These are phyloP conservation scores for Cryptococcus sp. DNA, from an alignment of 1,284 basidiomycete genomes.

Conservation along the genomic window DNA sequence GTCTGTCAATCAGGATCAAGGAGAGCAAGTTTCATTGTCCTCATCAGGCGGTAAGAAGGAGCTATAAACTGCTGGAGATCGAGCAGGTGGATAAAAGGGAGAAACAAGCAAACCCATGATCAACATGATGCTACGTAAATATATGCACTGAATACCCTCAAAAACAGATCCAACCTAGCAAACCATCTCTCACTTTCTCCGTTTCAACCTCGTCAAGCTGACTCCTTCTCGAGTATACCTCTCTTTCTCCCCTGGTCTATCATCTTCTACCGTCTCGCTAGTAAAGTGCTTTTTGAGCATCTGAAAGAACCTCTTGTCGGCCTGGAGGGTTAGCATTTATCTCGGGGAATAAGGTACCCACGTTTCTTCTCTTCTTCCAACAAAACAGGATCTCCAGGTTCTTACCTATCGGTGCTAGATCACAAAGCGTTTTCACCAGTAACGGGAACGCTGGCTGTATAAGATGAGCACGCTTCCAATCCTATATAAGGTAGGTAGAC, in stretches of 20 bases:
- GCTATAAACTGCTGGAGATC: neutral
- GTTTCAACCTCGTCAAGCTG: slow-evolving; percentile 31
- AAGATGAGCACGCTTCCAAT: neutral
- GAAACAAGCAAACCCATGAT: neutral
- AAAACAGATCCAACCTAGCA: neutral
- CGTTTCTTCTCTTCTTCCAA: slow-evolving; percentile 90
- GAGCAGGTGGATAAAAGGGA: neutral
- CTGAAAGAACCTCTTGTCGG: slow-evolving; percentile 83
- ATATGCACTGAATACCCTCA: too few relatives aligned
- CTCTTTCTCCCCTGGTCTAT: slow-evolving; percentile 38
- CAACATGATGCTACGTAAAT: too few relatives aligned
- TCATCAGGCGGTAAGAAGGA: slow-evolving; percentile 5
- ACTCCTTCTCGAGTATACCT: slow-evolving; percentile 41
- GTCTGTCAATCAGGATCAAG: neutral
- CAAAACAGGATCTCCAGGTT: slow-evolving; percentile 75
- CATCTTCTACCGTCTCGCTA: slow-evolving; percentile 47
- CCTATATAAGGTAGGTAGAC: neutral
- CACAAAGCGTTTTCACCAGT: slow-evolving; percentile 71
- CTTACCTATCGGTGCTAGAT: slow-evolving; percentile 53
- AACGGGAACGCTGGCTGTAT: slow-evolving; percentile 74
- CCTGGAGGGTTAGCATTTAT: slow-evolving; percentile 51
- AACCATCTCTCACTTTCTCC: slow-evolving; percentile 16
- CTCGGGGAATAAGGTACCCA: slow-evolving; percentile 28
- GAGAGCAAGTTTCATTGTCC: neutral
- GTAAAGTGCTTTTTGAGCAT: slow-evolving; percentile 74